Base-by-base conservation (phyloP, 768 basidiomycete genomes). In the Hirschioporus abietinus region DNA sequence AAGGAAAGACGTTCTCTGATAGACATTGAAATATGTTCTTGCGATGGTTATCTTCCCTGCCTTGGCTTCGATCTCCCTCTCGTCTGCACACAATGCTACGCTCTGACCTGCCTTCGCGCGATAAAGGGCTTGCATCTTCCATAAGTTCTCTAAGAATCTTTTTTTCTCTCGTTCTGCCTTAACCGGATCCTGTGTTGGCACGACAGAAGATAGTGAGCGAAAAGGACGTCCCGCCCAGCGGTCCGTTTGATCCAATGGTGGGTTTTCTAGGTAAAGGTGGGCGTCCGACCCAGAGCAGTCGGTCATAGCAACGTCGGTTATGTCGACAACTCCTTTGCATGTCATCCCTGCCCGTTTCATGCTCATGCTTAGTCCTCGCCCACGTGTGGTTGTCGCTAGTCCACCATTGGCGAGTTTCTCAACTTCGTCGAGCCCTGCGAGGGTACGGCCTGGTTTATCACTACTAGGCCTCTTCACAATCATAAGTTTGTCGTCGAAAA, bases 401-500 rank as follows among this genome's bases (percentile, higher is more conserved):
- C 42, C 42, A 35, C 60, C 71, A 36, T 69, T 68, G n/a, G 77
- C 86, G 35, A 91, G 74, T 73, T 86, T 91, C 62, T 95, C 92
- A 17, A 92, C 77, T 26, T 91, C 88, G 70, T 94, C 91, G 65
- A 96, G 77, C 0, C 95, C 93, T 4, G 91, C 81, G 62, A 95
- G 75, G 10, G 83, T 75, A 61, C 86, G 85, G 3, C 91, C 94
- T 58, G 85, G 83, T 77, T 86, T 95, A 75, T 91, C 93, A 72
- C 82, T 90, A 35, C 79, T 87, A 58, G 84, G 92, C 27, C 97
- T 85, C 78, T 98, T 98, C 61, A 89, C 91, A 68, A 99, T 87
- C 74, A 99, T 83, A 24, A 99, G 80, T 72, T 93, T 93, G 78
- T 99, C 96, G 69, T 95, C 92, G 74, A 99, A 99, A 60, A 99